Percentiles rank a stretch among this genome's conserved stretches.
These are phyloP conservation scores for Trichoderma simmonsii DNA, from an alignment of 2,329 filamentous ascomycete species.

Conservation along the genomic window DNA sequence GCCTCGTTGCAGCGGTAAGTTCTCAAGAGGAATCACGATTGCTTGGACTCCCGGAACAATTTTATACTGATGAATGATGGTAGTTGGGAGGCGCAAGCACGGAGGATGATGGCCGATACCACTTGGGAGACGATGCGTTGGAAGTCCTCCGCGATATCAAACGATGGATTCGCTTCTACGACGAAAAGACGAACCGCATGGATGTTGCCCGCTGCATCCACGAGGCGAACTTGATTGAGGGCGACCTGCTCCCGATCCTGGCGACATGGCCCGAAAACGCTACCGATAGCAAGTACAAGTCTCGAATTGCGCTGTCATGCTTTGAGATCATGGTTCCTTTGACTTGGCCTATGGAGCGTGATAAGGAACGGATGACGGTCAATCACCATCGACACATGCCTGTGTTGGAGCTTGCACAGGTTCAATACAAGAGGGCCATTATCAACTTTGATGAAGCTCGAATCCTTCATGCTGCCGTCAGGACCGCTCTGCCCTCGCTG, in stretches of 20 bases:
- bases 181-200: conserved; percentile 88
- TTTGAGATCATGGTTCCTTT: conserved; percentile 87
- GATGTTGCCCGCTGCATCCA: conserved; percentile 91
- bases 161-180: conserved; percentile 91
- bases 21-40: conserved; percentile 34
- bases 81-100: conserved; percentile 81
- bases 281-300: conserved; percentile 69
- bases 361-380: conserved; percentile 76
- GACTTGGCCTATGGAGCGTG: conserved; percentile 87
- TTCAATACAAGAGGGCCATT: conserved; percentile 84
- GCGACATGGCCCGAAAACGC: conserved; percentile 74
- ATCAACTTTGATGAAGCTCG: conserved; percentile 76
- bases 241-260: conserved; percentile 86
- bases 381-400: conserved; percentile 93
- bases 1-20: conserved; percentile 84
- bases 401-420: conserved; percentile 81
- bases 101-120: conserved; percentile 77
- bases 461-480: conserved; percentile 76
- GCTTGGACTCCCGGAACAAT: not conserved
- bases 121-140: conserved; percentile 88
- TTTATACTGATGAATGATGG: conserved; percentile 20
- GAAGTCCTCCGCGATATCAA: conserved; percentile 91
- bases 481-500: conserved; percentile 82
- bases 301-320: conserved; percentile 78
- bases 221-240: conserved; percentile 87